phyloP scores from a whole-genome alignment of 192 early-diverging fungal species.

The Coemansia sp. region DNA sequence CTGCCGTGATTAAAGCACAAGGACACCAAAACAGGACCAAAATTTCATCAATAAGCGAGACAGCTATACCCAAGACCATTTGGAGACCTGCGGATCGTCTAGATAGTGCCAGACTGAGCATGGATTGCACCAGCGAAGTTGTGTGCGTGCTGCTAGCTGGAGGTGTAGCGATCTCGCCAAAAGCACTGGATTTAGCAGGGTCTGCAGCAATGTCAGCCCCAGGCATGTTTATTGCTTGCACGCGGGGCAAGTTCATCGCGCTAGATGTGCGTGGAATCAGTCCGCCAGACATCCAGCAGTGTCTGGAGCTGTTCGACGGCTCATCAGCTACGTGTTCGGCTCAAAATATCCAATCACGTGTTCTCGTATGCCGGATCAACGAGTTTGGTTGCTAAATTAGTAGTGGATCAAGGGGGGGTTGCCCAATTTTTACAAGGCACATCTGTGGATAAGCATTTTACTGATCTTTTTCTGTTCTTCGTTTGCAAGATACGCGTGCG shows the following conservation, averaged over 20 bases:
- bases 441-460: too few species aligned
- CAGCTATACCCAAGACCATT: conserved; percentile 10
- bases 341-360: neutral
- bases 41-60: too few species aligned
- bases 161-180: neutral
- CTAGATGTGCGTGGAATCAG: conserved; percentile 7
- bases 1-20: too few species aligned
- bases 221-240: neutral
- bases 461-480: too few species aligned
- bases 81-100: neutral
- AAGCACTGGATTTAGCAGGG: neutral
- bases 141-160: conserved; percentile 5
- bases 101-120: neutral
- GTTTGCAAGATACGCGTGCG: too few species aligned
- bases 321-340: neutral
- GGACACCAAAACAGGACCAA: too few species aligned
- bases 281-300: neutral
- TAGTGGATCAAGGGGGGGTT: neutral
- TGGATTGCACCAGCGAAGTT: neutral
- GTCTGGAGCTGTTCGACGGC: neutral
- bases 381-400: neutral
- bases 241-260: neutral
- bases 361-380: neutral
- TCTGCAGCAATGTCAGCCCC: neutral
- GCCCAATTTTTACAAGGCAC: too few species aligned